Evolutionary conservation across 2,329 filamentous ascomycete species (phyloP).

Genomic region (Verticillium klebahnii): DNA sequence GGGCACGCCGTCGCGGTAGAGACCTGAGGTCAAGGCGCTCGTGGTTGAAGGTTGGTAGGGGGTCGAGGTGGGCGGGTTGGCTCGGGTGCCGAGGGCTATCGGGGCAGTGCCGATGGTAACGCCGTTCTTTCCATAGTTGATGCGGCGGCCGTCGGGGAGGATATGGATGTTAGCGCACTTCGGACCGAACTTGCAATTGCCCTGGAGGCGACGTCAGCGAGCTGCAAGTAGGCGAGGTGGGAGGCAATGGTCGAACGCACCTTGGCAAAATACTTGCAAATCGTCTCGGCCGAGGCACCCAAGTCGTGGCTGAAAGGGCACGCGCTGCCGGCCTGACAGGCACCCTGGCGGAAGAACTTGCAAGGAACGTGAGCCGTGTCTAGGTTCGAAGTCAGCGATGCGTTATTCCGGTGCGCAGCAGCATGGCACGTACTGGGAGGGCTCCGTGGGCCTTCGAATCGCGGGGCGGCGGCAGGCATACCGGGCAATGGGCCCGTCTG

Average conservation of each 20-base stretch:
- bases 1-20: slow-evolving; percentile 38
- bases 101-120: slow-evolving; percentile 58
- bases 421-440: slow-evolving; percentile 46
- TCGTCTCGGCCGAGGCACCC: slow-evolving; percentile 75
- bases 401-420: slow-evolving; percentile 1
- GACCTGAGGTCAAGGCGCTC: slow-evolving; percentile 61
- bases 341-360: slow-evolving; percentile 97
- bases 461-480: slow-evolving; percentile 27
- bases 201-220: slow-evolving; percentile 44
- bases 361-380: slow-evolving; percentile 96
- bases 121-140: slow-evolving; percentile 73
- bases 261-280: slow-evolving; percentile 99
- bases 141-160: slow-evolving; percentile 84
- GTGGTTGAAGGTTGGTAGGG: slow-evolving; percentile 54
- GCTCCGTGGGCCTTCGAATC: slow-evolving; percentile 58
- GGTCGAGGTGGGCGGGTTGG: slow-evolving; percentile 53
- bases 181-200: slow-evolving; percentile 97
- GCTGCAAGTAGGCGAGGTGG: slow-evolving; percentile 10
- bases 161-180: slow-evolving; percentile 98
- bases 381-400: slow-evolving; percentile 27
- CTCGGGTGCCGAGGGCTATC: slow-evolving; percentile 60
- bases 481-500: slow-evolving; percentile 21
- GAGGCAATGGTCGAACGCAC: slow-evolving; percentile 41
- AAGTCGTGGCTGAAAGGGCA: slow-evolving; percentile 96
- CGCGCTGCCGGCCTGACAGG: slow-evolving; percentile 91